Evolutionary conservation across 805 yeast species (phyloP).

Genomic region (Saccharomycodes ludwigii): DNA sequence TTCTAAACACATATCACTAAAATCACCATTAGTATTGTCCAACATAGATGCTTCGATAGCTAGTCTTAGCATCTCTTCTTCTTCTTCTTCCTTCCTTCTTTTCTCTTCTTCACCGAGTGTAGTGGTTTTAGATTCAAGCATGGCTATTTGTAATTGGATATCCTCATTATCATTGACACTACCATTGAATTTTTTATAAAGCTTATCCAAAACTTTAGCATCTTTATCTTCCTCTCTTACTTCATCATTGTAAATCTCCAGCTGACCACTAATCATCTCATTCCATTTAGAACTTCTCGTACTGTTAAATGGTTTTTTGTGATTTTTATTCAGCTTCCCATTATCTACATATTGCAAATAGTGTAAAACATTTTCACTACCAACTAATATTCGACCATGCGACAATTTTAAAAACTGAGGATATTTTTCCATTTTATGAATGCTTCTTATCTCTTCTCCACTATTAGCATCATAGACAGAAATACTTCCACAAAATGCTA

Average conservation of each 20-base stretch:
- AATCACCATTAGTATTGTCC: too few species aligned
- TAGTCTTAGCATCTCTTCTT: constrained; percentile 12
- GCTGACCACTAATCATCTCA: constrained; percentile 15
- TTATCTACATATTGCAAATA: constrained; percentile 17
- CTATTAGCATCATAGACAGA: constrained; percentile 19
- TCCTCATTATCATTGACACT: constrained; percentile 21
- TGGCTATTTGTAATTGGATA: constrained; percentile 20
- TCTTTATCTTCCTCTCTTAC: constrained; percentile 9
- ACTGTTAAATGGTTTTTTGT: constrained; percentile 3
- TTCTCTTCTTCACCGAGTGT: too few species aligned
- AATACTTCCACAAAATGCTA: constrained; percentile 18
- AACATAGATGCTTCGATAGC: too few species aligned
- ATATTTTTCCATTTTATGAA: constrained; percentile 19
- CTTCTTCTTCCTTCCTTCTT: constrained; percentile 11
- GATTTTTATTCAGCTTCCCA: constrained; percentile 7
- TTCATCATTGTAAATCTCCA: constrained; percentile 19
- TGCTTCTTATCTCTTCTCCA: constrained; percentile 20
- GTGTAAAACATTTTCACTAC: constrained; percentile 19
- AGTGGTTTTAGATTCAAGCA: constrained; percentile 22
- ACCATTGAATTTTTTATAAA: constrained; percentile 19
- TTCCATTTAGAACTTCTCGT: constrained; percentile 20
- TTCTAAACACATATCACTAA: too few species aligned
- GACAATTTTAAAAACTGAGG: constrained; percentile 21
- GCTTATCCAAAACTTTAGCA: constrained; percentile 9
- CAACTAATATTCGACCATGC: constrained; percentile 20